Evolutionary conservation across 352 stramenopile genomes (phyloP), one percentile per base, ranked within the genome.

Genomic region (Phytophthora meadii): DNA sequence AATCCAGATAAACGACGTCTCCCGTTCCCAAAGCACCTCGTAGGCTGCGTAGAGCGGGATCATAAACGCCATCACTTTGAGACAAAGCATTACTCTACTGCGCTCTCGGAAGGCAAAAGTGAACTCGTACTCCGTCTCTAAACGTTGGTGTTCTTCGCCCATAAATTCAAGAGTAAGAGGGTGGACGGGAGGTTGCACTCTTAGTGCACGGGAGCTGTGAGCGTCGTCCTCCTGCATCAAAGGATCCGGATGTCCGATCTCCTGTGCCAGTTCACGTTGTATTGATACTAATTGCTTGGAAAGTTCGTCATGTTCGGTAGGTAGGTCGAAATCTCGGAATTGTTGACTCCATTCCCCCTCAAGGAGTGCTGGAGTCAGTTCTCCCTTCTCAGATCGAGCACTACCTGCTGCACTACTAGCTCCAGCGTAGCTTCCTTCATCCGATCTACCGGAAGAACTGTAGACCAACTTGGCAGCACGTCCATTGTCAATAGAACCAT

Each of bases 131-230:
- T 93, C 84, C 28, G 54, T 71, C 53, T 95, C 85, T 4, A 95
- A 72, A 44, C 84, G 73, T 54, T 92, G 80, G 19, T 94, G 81
- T 49, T 94, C 76, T 42, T 95, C 87, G 1, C 87, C 87, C 85
- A 94, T 94, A 30, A 95, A 95, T 40, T 93, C 85, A 0, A 94
- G 60, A 1, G 87, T 93, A 12, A 95, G 70, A 1, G 87, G 87
- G 27, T 94, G 87, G 1, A 95, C 75, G 3, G 70, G 77, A 27
- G 83, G 84, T 37, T 94, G 85, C 7, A 90, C 74, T 14, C 84
- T 84, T 5, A 93, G 57, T 0, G 79, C 82, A 0, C 81, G 68
- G 10, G 81, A 89, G 27, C 75, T 90, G 22, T 93, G 84, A 0
- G 76, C 61, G 27, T 92, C 81, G 24, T 94, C 85, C 74, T 94